phyloP scores from a whole-genome alignment of 2,329 filamentous ascomycete genomes.

The Simplicillium sp. region DNA sequence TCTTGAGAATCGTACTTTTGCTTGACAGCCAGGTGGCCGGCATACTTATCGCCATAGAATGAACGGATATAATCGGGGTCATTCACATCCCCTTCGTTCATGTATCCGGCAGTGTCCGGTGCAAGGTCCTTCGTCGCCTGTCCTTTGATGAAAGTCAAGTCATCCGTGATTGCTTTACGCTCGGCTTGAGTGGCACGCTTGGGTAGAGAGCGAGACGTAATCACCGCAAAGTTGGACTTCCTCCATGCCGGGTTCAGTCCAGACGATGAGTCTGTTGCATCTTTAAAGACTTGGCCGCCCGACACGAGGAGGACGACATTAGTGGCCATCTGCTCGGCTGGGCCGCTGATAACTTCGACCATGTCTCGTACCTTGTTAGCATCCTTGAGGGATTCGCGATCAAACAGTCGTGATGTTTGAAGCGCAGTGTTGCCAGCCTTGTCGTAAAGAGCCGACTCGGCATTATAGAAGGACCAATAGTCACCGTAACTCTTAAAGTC shows the following conservation, averaged over 20 bases:
- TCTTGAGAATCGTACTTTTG: conserved; percentile 19
- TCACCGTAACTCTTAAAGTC: conserved; percentile 13
- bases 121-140: conserved; percentile 22
- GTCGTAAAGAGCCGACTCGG: conserved; percentile 14
- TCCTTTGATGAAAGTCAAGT: conserved; percentile 18
- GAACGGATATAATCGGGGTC: conserved; percentile 20
- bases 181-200: conserved; percentile 8
- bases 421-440: conserved; percentile 12
- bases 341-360: conserved; percentile 16
- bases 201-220: conserved; percentile 11
- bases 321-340: conserved; percentile 11
- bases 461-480: conserved; percentile 20
- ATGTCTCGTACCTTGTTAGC: conserved; percentile 11
- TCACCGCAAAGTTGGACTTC: conserved; percentile 10
- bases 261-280: conserved; percentile 13
- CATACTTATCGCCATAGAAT: conserved; percentile 25
- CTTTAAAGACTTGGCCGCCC: conserved; percentile 18
- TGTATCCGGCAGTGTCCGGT: conserved; percentile 29
- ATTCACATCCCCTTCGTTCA: conserved; percentile 29
- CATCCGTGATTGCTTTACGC: conserved; percentile 12
- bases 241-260: conserved; percentile 19
- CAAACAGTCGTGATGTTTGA: conserved; percentile 18
- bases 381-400: conserved; percentile 11
- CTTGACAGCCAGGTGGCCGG: conserved; percentile 20
- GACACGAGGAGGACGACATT: conserved; percentile 17